These are phyloP conservation scores for Ceratobasidium theobromae DNA, from an alignment of 1,284 basidiomycete genomes.

Conservation along the genomic window DNA sequence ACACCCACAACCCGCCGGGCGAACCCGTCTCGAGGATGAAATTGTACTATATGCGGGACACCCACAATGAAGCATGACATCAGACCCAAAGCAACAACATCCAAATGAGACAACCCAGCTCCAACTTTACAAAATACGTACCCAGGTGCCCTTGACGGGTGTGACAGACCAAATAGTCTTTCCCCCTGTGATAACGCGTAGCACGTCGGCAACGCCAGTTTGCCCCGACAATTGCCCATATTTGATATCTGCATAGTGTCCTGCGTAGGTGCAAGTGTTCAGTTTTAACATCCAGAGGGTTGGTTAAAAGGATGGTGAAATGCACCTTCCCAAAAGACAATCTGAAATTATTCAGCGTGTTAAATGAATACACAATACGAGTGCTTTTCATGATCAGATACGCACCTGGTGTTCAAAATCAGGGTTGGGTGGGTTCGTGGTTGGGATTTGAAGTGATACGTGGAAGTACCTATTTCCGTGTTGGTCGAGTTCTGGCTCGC, in stretches of 20 bases:
- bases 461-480: constrained; percentile 1
- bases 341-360: neutral
- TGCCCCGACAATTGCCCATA: constrained; percentile 27
- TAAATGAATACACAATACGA: neutral
- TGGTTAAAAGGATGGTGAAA: neutral
- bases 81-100: too few relatives aligned
- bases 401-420: constrained; percentile 57
- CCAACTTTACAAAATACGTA: too few relatives aligned
- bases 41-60: constrained; percentile 51
- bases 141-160: constrained; percentile 25
- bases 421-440: constrained; percentile 35
- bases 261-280: neutral
- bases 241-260: constrained; percentile 30
- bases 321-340: constrained; percentile 22
- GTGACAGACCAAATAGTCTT: constrained; percentile 29
- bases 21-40: constrained; percentile 47
- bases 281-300: neutral
- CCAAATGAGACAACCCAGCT: too few relatives aligned
- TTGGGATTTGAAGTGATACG: constrained; percentile 24
- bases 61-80: too few relatives aligned
- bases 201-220: constrained; percentile 14
- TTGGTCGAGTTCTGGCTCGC: neutral
- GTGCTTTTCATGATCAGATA: neutral
- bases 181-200: constrained; percentile 24
- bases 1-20: constrained; percentile 58